Conservation (phyloP, 306 rosid genomes). For the Cucurbita ficifolia region DNA sequence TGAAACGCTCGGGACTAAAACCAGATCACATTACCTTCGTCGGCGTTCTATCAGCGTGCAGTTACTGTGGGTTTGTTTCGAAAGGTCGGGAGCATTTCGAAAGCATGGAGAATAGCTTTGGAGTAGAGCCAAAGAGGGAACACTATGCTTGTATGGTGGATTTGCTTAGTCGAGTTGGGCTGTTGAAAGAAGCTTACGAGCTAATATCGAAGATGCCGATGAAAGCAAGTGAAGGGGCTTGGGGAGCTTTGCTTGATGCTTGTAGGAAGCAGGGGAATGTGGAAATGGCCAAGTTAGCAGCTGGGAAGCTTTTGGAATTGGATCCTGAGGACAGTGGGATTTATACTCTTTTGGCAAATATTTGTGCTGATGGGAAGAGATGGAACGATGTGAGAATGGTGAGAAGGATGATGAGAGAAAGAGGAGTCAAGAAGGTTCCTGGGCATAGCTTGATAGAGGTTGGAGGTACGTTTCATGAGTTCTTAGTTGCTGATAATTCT, state of each 20-base stretch:
- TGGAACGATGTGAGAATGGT: constrained; percentile 59
- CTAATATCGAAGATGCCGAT: constrained; percentile 55
- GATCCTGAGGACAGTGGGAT: constrained; percentile 61
- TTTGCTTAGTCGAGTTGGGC: constrained; percentile 50
- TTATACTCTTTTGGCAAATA: constrained; percentile 43
- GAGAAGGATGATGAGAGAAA: constrained; percentile 61
- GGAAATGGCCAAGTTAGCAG: constrained; percentile 46
- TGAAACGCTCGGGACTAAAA: constrained; percentile 22
- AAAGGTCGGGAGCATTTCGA: constrained; percentile 38
- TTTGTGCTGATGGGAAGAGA: constrained; percentile 36
- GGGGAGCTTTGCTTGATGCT: constrained; percentile 78
- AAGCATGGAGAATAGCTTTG: constrained; percentile 34
- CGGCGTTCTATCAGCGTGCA: constrained; percentile 60
- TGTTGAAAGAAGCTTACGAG: constrained; percentile 44
- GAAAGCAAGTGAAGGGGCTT: constrained; percentile 51
- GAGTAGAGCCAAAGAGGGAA: constrained; percentile 39
- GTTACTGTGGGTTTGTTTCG: constrained; percentile 50
- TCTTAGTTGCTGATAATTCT: constrained; percentile 61
- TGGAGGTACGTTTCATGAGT: constrained; percentile 39
- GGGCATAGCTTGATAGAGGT: constrained; percentile 62
- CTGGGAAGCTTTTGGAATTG: constrained; percentile 36
- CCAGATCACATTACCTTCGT: constrained; percentile 53
- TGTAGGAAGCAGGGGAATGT: constrained; percentile 50
- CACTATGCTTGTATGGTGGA: constrained; percentile 69
- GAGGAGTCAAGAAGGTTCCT: constrained; percentile 60